phyloP scores from a whole-genome alignment of 1,284 basidiomycete genomes.

The Anthracocystis walkeri region DNA sequence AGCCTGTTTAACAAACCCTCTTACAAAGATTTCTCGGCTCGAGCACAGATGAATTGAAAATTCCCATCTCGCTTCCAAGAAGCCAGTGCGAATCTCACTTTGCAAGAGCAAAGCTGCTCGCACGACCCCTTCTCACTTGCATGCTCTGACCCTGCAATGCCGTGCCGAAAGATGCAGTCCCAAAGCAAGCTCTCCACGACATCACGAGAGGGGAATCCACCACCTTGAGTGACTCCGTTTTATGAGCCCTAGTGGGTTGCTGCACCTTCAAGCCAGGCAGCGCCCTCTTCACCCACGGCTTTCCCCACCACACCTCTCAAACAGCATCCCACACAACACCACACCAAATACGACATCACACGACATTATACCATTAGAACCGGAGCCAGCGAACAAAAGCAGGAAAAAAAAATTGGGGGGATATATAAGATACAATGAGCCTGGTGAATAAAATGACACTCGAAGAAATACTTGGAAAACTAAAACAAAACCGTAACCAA shows the following conservation, averaged over 20 bases:
- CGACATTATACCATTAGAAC: not conserved
- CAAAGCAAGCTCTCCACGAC: too few relatives aligned
- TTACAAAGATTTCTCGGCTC: not conserved
- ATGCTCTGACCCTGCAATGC: too few relatives aligned
- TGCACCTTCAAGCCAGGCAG: too few relatives aligned
- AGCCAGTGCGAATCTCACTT: too few relatives aligned
- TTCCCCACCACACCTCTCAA: too few relatives aligned
- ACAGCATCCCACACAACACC: not conserved
- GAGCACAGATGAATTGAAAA: not conserved
- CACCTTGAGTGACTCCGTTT: too few relatives aligned
- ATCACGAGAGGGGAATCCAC: too few relatives aligned
- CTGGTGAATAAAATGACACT: not conserved
- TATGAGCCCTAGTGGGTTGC: too few relatives aligned
- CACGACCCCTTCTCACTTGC: too few relatives aligned
- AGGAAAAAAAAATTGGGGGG: not conserved
- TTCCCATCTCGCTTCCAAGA: not conserved
- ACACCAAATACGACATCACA: not conserved
- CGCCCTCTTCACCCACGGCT: too few relatives aligned
- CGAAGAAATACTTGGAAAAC: not conserved
- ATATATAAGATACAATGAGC: constrained; percentile 5
- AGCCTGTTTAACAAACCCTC: not conserved
- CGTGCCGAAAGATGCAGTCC: too few relatives aligned
- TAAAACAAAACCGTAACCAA: not conserved
- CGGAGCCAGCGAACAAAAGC: not conserved
- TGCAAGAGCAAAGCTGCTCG: too few relatives aligned